Evolutionary conservation across 2,329 filamentous ascomycete genomes (phyloP).

Genomic region (Keithomyces neogunnii): DNA sequence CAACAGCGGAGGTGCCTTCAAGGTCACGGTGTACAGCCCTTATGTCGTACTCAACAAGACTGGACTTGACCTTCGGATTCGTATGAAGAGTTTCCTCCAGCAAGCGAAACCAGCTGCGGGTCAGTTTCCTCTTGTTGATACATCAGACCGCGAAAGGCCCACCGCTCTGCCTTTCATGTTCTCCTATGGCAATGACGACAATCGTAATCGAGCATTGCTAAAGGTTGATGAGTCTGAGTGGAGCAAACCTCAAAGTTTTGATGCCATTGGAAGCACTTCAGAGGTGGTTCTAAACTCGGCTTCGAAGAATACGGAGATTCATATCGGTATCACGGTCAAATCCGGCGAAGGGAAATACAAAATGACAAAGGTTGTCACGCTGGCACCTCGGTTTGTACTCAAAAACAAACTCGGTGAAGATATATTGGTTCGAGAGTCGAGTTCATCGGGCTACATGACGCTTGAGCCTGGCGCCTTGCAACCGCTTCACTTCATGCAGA

Average conservation of each 20-base stretch:
- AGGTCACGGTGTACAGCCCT: conserved; percentile 87
- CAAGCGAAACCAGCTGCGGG: conserved; percentile 76
- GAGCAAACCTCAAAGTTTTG: conserved; percentile 97
- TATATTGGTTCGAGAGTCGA: conserved; percentile 82
- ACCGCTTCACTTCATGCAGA: conserved; percentile 83
- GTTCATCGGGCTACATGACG: conserved; percentile 76
- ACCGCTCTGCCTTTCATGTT: conserved; percentile 93
- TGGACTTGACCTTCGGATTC: conserved; percentile 77
- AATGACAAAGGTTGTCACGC: conserved; percentile 87
- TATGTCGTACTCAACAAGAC: conserved; percentile 96
- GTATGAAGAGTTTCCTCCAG: conserved; percentile 83
- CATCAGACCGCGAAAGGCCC: conserved; percentile 44
- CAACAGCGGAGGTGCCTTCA: conserved; percentile 90
- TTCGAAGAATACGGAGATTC: conserved; percentile 69
- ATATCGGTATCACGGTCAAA: conserved; percentile 80
- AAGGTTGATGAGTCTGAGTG: conserved; percentile 85
- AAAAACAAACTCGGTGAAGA: conserved; percentile 90
- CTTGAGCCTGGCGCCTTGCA: conserved; percentile 71
- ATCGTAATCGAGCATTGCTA: conserved; percentile 80
- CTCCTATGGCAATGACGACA: conserved; percentile 80
- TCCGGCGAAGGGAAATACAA: conserved; percentile 97
- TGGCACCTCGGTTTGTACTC: conserved; percentile 85
- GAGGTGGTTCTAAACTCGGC: conserved; percentile 76
- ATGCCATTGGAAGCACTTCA: conserved; percentile 88
- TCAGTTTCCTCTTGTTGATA: conserved; percentile 52